These are phyloP conservation scores for Apophysomyces trapeziformis DNA, from an alignment of 371 early-diverging fungal species.

Conservation along the genomic window DNA sequence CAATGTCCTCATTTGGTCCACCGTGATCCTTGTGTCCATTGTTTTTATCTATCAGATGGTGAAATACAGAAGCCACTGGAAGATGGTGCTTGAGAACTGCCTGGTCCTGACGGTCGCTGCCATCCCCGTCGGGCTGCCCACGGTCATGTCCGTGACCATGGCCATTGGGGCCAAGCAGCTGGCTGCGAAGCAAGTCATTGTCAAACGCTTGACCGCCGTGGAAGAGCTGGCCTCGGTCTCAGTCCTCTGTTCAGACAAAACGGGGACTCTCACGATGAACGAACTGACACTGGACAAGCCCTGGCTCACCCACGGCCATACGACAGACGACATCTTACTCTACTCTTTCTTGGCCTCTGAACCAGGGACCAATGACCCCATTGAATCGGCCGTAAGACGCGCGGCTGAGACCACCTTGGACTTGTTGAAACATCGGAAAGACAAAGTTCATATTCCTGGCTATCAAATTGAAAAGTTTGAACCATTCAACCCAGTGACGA, in stretches of 20 bases:
- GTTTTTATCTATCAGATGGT: constrained; percentile 73
- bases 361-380: constrained; percentile 86
- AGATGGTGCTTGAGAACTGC: constrained; percentile 62
- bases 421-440: constrained; percentile 53
- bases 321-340: constrained; percentile 77
- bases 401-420: constrained; percentile 77
- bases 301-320: constrained; percentile 73
- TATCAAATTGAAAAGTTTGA: constrained; percentile 82
- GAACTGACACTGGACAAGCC: constrained; percentile 85
- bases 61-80: constrained; percentile 36
- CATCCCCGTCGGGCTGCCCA: constrained; percentile 93
- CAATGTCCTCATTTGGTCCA: constrained; percentile 75
- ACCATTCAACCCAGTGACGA: constrained; percentile 87
- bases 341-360: constrained; percentile 84
- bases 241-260: constrained; percentile 91
- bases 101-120: constrained; percentile 90
- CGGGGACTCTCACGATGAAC: constrained; percentile 90
- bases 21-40: constrained; percentile 73
- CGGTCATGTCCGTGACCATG: constrained; percentile 94
- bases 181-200: constrained; percentile 88
- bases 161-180: constrained; percentile 88
- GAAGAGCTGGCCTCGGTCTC: constrained; percentile 92
- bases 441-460: constrained; percentile 70
- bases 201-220: constrained; percentile 88
- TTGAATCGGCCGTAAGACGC: constrained; percentile 81